phyloP scores from a whole-genome alignment of 106 monocot species.

The Apostasia shenzhenica region DNA sequence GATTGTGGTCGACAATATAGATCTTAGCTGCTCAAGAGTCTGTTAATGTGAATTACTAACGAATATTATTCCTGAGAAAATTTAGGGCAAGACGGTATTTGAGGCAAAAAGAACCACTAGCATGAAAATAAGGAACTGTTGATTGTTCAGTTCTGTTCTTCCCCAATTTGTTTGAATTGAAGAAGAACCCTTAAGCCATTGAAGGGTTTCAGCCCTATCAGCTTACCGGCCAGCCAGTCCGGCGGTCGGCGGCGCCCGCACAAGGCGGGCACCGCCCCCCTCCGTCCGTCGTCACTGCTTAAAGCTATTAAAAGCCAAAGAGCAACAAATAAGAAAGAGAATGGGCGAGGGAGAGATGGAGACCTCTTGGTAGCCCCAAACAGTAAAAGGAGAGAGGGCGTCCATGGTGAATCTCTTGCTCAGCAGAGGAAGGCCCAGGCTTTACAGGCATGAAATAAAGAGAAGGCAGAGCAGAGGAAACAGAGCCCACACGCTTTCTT shows the following conservation, averaged over 20 bases:
- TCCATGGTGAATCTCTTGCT: background rate
- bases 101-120: too few relatives aligned
- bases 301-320: background rate
- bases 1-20: background rate
- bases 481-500: slow-evolving; percentile 2
- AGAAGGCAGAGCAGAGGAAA: background rate
- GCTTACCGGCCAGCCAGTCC: background rate
- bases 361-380: slow-evolving; percentile 7
- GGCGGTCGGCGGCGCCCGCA: background rate
- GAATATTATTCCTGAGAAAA: background rate
- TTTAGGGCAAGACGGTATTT: too few relatives aligned
- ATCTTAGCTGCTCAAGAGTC: slow-evolving; percentile 1
- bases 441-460: background rate
- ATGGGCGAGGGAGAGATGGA: background rate
- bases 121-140: too few relatives aligned
- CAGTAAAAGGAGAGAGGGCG: background rate
- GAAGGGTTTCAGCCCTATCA: background rate
- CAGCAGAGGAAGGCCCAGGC: background rate
- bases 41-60: background rate
- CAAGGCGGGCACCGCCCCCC: background rate
- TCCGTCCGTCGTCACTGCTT: background rate
- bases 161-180: too few relatives aligned
- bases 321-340: background rate
- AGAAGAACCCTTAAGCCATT: background rate
- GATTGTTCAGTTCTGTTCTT: too few relatives aligned